phyloP scores from a whole-genome alignment of 495 filamentous ascomycete genomes.

The Neurospora cerealis region DNA sequence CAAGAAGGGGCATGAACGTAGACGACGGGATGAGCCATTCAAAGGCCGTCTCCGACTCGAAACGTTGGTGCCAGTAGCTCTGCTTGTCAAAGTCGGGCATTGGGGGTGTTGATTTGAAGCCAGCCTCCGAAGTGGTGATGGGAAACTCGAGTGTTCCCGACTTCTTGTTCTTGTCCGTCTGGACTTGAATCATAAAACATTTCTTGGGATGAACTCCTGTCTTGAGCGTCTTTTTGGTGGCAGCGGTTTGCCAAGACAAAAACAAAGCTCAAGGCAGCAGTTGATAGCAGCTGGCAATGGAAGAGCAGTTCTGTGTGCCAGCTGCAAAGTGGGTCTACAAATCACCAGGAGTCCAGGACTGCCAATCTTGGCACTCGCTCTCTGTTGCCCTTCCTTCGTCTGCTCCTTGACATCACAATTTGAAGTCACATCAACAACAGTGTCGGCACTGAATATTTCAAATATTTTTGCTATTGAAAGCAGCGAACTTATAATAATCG shows the following conservation, averaged over 20 bases:
- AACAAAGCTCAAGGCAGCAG: background rate
- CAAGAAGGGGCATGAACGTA: conserved; percentile 22
- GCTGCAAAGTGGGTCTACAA: background rate
- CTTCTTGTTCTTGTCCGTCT: background rate
- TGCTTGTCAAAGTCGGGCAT: conserved; percentile 27
- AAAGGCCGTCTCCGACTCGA: conserved; percentile 25
- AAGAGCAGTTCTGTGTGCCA: background rate
- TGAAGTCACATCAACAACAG: background rate
- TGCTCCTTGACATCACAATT: background rate
- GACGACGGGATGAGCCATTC: conserved; percentile 31
- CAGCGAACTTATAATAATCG: background rate
- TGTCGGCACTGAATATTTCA: background rate
- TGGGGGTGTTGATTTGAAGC: background rate
- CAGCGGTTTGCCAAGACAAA: background rate
- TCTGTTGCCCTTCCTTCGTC: background rate
- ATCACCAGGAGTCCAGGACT: background rate
- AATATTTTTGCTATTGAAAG: background rate
- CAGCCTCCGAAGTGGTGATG: background rate
- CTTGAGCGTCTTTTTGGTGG: background rate
- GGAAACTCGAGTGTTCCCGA: background rate
- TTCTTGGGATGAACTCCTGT: background rate
- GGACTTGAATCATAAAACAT: background rate
- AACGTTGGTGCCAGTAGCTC: conserved; percentile 31
- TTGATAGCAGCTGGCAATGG: background rate
- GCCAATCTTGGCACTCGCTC: background rate